These are phyloP conservation scores for Metarhizium brunneum DNA, from an alignment of 2,329 filamentous ascomycete species.

Conservation along the genomic window DNA sequence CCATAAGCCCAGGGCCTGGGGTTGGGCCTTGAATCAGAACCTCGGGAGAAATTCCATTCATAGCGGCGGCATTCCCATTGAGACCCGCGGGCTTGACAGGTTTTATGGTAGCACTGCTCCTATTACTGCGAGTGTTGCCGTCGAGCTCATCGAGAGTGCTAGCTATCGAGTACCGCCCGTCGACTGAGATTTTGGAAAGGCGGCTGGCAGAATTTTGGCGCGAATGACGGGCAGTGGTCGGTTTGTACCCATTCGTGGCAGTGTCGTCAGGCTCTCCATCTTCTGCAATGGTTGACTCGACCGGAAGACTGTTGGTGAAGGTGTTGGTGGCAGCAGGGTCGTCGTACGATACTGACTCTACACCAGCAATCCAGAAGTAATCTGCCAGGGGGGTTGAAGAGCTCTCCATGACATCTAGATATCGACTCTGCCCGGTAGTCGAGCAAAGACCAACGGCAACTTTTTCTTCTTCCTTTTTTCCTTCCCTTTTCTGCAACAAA, in stretches of 20 bases:
- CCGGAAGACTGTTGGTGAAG: conserved; percentile 24
- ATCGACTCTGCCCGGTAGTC: conserved; percentile 20
- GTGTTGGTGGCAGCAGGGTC: conserved; percentile 32
- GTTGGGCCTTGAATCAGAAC: not conserved
- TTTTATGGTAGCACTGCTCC: conserved; percentile 57
- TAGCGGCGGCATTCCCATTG: conserved; percentile 14
- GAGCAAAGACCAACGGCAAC: not conserved
- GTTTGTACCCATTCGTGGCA: conserved; percentile 19
- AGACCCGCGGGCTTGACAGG: conserved; percentile 24
- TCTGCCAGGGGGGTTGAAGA: conserved; percentile 59
- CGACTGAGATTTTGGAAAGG: conserved; percentile 43
- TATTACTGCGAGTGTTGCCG: conserved; percentile 50
- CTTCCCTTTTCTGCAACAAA: not conserved
- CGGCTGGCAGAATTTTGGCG: conserved; percentile 51
- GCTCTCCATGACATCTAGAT: conserved; percentile 45
- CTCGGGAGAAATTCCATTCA: conserved; percentile 18
- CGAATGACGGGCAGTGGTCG: conserved; percentile 42
- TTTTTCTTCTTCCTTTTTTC: not conserved
- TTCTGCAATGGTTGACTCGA: conserved; percentile 53
- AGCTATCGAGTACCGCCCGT: conserved; percentile 42
- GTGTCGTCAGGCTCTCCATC: conserved; percentile 48
- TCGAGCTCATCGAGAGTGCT: conserved; percentile 49
- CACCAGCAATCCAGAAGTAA: conserved; percentile 68
- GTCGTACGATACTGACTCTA: conserved; percentile 58
- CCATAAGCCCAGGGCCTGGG: conserved; percentile 1